Conservation (phyloP, 2,329 filamentous ascomycete species). For the Orbilia javanica region DNA sequence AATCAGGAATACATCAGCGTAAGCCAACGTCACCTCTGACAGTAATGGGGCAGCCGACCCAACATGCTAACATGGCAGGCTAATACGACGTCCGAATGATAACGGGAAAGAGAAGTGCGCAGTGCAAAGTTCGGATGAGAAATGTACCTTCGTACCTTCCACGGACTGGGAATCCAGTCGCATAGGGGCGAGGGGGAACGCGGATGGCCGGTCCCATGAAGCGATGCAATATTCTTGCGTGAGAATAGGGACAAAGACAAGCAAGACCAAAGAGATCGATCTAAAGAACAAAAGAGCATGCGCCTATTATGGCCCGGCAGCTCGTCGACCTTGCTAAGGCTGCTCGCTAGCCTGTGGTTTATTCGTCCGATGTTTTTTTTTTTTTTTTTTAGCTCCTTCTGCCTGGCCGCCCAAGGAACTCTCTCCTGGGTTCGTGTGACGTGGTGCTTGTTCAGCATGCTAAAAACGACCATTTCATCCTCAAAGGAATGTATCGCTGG, state of each 20-base stretch:
- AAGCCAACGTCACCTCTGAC: slow-evolving; percentile 51
- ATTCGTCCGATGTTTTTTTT: slow-evolving; percentile 55
- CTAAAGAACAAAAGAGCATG: slow-evolving; percentile 41
- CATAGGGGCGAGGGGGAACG: slow-evolving; percentile 41
- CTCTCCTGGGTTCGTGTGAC: slow-evolving; percentile 56
- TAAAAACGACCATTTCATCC: slow-evolving; percentile 7
- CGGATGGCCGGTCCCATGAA: slow-evolving; percentile 23
- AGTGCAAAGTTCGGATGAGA: slow-evolving; percentile 22
- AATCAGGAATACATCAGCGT: slow-evolving; percentile 34
- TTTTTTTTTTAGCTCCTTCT: slow-evolving; percentile 38
- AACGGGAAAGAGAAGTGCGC: slow-evolving; percentile 41
- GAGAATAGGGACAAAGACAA: slow-evolving; percentile 26
- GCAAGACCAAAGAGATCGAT: slow-evolving; percentile 38
- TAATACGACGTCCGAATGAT: slow-evolving; percentile 38
- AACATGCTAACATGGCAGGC: slow-evolving; percentile 35
- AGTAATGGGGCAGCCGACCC: slow-evolving; percentile 32
- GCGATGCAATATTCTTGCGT: slow-evolving; percentile 23
- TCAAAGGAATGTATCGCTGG: slow-evolving; percentile 26
- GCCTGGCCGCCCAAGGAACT: slow-evolving; percentile 37
- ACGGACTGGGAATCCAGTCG: slow-evolving; percentile 32
- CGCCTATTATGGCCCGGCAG: slow-evolving; percentile 21
- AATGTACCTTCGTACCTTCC: slow-evolving; percentile 16
- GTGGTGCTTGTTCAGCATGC: slow-evolving; percentile 51
- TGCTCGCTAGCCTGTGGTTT: slow-evolving; percentile 37
- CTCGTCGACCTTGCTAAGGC: slow-evolving; percentile 18